phyloP scores from a whole-genome alignment of 2,329 filamentous ascomycete species.

The Epichloe scottii region DNA sequence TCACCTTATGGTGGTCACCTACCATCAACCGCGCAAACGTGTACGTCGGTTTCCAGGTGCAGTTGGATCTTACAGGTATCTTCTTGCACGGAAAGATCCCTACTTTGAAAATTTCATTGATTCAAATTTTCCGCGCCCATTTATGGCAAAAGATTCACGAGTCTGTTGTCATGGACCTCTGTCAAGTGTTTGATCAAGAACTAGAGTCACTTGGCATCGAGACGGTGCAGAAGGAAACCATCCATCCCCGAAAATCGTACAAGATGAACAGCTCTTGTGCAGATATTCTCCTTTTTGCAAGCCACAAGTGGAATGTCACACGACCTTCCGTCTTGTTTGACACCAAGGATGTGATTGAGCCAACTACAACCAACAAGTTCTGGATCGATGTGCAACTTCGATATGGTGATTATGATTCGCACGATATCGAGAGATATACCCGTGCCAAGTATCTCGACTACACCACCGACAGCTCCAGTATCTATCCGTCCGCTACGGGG shows the following conservation, averaged over 20 bases:
- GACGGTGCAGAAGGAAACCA: slow-evolving; percentile 97
- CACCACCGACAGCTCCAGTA: slow-evolving; percentile 96
- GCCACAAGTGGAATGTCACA: slow-evolving; percentile 98
- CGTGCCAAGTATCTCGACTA: slow-evolving; percentile 98
- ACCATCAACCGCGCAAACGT: slow-evolving; percentile 94
- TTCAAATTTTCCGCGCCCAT: slow-evolving; percentile 98
- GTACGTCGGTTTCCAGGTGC: slow-evolving; percentile 98
- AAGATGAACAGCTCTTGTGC: slow-evolving; percentile 99
- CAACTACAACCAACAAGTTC: slow-evolving; percentile 96
- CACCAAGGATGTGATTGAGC: slow-evolving; percentile 88
- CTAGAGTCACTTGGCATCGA: slow-evolving; percentile 92
- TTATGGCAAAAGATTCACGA: slow-evolving; percentile 99
- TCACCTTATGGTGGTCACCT: slow-evolving; percentile 94
- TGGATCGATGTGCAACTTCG: slow-evolving; percentile 95
- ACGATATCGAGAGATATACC: slow-evolving; percentile 96
- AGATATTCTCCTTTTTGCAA: slow-evolving; percentile 91
- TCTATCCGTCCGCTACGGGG: slow-evolving; percentile 93
- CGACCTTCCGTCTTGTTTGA: slow-evolving; percentile 87
- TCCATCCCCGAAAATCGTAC: slow-evolving; percentile 97
- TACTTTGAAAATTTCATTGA: slow-evolving; percentile 92
- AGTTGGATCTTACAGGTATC: slow-evolving; percentile 93
- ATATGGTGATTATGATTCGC: slow-evolving; percentile 97
- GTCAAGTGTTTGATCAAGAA: slow-evolving; percentile 96
- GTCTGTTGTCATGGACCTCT: slow-evolving; percentile 96
- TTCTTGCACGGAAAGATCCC: slow-evolving; percentile 99